Percentiles rank a stretch among this genome's conserved stretches.
Evolutionary conservation across 345 rosid species (phyloP).

Genomic region (Populus nigra): DNA sequence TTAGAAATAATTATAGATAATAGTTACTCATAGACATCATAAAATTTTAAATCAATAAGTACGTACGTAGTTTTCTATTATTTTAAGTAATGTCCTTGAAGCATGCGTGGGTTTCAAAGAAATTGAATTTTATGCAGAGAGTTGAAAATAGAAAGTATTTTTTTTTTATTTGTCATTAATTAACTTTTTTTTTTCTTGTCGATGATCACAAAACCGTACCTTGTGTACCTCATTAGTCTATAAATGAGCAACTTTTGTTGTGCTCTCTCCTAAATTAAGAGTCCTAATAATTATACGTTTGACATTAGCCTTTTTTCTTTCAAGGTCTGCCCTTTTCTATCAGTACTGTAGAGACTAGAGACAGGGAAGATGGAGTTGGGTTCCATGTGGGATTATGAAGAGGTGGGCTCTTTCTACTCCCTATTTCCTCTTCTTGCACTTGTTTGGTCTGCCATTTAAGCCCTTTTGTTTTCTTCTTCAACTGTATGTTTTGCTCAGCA

Average conservation of each 20-base stretch:
- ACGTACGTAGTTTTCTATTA: constrained; percentile 7
- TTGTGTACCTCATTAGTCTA: constrained; percentile 28
- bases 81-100: constrained; percentile 45
- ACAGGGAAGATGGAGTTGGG: constrained; percentile 61
- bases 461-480: background rate
- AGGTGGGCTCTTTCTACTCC: constrained; percentile 48
- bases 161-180: constrained; percentile 9
- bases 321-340: background rate
- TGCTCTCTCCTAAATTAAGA: constrained; percentile 6
- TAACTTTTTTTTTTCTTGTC: background rate
- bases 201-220: background rate
- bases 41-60: too few species aligned
- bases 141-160: constrained; percentile 32
- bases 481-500: too few species aligned
- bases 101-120: constrained; percentile 36
- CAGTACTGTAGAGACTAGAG: background rate
- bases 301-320: background rate
- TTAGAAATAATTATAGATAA: too few species aligned
- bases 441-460: too few species aligned
- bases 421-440: background rate
- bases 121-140: background rate
- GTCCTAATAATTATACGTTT: background rate
- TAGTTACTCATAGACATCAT: too few species aligned
- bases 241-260: constrained; percentile 31
- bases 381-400: constrained; percentile 65